These are phyloP conservation scores for Verticillium albo-atrum DNA, from an alignment of 2,329 filamentous ascomycete species.

Conservation along the genomic window DNA sequence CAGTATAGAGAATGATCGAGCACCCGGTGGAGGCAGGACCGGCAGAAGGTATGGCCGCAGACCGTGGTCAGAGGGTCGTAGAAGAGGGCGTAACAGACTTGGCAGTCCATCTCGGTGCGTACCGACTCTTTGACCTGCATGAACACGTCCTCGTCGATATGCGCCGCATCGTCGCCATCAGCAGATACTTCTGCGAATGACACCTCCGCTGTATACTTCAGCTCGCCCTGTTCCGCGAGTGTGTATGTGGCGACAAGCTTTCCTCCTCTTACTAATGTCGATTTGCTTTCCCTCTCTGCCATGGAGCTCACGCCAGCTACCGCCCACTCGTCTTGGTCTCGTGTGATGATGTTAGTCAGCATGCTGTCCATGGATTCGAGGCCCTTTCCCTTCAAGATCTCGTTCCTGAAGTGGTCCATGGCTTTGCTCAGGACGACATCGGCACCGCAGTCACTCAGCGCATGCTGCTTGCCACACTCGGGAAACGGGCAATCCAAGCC, in stretches of 20 bases:
- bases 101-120: conserved; percentile 75
- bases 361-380: conserved; percentile 23
- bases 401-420: conserved; percentile 53
- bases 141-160: conserved; percentile 30
- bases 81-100: conserved; percentile 80
- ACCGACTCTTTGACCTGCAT: conserved; percentile 55
- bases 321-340: conserved; percentile 30
- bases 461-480: conserved; percentile 66
- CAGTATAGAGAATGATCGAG: conserved; percentile 76
- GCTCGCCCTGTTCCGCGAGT: conserved; percentile 57
- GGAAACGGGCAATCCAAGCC: conserved; percentile 72
- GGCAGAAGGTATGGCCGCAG: conserved; percentile 89
- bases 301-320: conserved; percentile 36
- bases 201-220: conserved; percentile 53
- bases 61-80: conserved; percentile 77
- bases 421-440: conserved; percentile 75
- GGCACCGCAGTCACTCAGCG: conserved; percentile 67
- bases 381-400: conserved; percentile 39
- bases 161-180: conserved; percentile 17
- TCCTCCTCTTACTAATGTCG: conserved; percentile 45
- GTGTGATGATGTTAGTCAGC: conserved; percentile 30
- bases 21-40: conserved; percentile 69
- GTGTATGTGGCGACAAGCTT: conserved; percentile 62
- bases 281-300: conserved; percentile 24
- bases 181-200: conserved; percentile 33